A percentile compares a stretch with the other conserved stretches of the same genome.
phyloP scores from a whole-genome alignment of 2,329 filamentous ascomycete species.

The Trichoderma guizhouense region DNA sequence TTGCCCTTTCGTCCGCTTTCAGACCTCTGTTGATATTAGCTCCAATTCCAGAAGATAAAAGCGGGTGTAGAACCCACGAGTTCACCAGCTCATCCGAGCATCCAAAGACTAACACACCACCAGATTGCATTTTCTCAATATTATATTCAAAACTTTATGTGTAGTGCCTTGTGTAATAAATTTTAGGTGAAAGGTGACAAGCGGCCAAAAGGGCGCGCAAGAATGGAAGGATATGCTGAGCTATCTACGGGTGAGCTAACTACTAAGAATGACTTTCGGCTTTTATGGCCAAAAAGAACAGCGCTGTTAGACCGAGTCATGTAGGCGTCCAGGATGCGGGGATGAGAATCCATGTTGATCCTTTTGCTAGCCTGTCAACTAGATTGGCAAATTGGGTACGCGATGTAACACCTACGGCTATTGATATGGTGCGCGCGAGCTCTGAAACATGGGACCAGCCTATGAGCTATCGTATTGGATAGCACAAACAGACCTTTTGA shows the following conservation, averaged over 20 bases:
- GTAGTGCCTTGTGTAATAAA: neutral
- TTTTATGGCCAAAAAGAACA: neutral
- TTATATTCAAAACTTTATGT: neutral
- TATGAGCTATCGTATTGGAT: neutral
- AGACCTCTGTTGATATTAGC: neutral
- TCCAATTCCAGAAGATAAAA: neutral
- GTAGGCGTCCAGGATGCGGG: neutral
- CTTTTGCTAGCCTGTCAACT: neutral
- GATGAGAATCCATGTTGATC: neutral
- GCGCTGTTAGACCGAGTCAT: neutral
- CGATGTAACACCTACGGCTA: neutral
- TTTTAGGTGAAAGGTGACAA: neutral
- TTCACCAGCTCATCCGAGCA: neutral
- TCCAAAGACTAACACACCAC: neutral
- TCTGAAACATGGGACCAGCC: neutral
- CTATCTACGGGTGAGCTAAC: no score
- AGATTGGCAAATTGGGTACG: no score
- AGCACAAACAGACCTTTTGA: neutral
- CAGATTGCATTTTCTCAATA: neutral
- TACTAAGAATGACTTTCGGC: neutral
- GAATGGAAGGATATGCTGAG: neutral
- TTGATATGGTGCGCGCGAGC: neutral
- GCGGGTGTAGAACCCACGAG: neutral
- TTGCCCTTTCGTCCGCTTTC: neutral
- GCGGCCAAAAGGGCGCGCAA: neutral